Evolutionary conservation across 495 filamentous ascomycete genomes (phyloP).

Genomic region (Baudoinia panamericana): DNA sequence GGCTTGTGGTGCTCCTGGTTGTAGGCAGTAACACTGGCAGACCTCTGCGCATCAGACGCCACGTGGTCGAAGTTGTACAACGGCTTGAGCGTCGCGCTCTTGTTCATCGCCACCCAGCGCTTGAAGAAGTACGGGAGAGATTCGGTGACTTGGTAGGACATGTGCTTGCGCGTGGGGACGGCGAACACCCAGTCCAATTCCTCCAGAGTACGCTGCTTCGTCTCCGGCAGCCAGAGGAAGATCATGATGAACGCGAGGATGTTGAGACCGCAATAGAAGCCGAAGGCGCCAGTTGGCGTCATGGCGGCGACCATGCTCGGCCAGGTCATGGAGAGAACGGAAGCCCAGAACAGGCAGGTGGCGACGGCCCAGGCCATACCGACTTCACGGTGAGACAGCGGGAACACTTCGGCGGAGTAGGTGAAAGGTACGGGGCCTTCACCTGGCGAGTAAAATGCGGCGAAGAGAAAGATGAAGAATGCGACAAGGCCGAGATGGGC

Average conservation of each 20-base stretch:
- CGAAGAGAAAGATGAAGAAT: slow-evolving; percentile 53
- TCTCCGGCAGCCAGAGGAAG: slow-evolving; percentile 58
- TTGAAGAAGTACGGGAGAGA: slow-evolving; percentile 15
- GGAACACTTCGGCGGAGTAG: slow-evolving; percentile 71
- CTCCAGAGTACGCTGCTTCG: slow-evolving; percentile 62
- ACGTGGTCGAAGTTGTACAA: slow-evolving; percentile 4
- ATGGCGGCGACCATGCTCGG: slow-evolving; percentile 43
- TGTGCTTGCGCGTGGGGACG: slow-evolving; percentile 14
- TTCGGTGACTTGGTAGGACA: slow-evolving; percentile 13
- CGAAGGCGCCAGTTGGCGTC: slow-evolving; percentile 47
- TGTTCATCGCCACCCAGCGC: slow-evolving; percentile 15
- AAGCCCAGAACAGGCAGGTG: slow-evolving; percentile 59
- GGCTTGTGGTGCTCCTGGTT: not conserved
- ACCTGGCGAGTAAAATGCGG: slow-evolving; percentile 63
- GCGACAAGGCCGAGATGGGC: slow-evolving; percentile 44
- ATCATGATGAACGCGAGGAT: slow-evolving; percentile 53
- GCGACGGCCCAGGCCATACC: slow-evolving; percentile 39
- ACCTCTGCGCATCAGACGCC: not conserved
- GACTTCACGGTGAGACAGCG: slow-evolving; percentile 32
- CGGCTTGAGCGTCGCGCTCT: slow-evolving; percentile 10
- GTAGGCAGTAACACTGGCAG: not conserved
- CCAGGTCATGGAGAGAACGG: slow-evolving; percentile 54
- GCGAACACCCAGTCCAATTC: slow-evolving; percentile 25
- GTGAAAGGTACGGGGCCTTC: slow-evolving; percentile 76
- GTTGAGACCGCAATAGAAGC: slow-evolving; percentile 41